A percentile compares a stretch with the other conserved stretches of the same genome.
Evolutionary conservation across 208 protist genomes (phyloP).

Genomic region (Naegleria gruberi): DNA sequence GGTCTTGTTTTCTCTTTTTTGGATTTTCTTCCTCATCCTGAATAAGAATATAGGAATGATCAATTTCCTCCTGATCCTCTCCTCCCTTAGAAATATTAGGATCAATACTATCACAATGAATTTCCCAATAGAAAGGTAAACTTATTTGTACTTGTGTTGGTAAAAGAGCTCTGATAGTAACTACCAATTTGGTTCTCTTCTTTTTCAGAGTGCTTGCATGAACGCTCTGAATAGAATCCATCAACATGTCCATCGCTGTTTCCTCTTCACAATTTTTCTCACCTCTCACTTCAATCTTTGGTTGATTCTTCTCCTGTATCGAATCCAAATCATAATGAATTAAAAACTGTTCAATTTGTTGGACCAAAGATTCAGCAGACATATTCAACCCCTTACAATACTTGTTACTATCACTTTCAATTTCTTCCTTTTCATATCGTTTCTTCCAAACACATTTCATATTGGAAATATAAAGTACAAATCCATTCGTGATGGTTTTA

Average conservation of each 20-base stretch:
- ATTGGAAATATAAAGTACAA: background rate
- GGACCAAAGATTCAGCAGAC: background rate
- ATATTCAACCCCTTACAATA: background rate
- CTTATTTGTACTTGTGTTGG: background rate
- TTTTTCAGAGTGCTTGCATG: background rate
- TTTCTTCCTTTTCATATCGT: background rate
- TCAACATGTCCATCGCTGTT: background rate
- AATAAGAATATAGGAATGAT: background rate
- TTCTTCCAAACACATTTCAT: background rate
- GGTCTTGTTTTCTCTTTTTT: background rate
- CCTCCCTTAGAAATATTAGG: background rate
- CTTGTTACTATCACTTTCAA: background rate
- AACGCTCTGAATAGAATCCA: background rate
- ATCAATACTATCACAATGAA: background rate
- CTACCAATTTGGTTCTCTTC: background rate
- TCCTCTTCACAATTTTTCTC: background rate
- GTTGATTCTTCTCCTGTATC: background rate
- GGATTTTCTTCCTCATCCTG: background rate
- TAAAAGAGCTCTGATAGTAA: background rate
- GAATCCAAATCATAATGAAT: background rate
- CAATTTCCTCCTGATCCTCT: background rate
- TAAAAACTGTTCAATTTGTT: background rate
- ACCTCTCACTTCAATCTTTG: background rate
- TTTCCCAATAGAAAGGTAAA: background rate
- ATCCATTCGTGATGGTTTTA: background rate